Evolutionary conservation across 1,284 basidiomycete species (phyloP).

Genomic region (Somion occarium): DNA sequence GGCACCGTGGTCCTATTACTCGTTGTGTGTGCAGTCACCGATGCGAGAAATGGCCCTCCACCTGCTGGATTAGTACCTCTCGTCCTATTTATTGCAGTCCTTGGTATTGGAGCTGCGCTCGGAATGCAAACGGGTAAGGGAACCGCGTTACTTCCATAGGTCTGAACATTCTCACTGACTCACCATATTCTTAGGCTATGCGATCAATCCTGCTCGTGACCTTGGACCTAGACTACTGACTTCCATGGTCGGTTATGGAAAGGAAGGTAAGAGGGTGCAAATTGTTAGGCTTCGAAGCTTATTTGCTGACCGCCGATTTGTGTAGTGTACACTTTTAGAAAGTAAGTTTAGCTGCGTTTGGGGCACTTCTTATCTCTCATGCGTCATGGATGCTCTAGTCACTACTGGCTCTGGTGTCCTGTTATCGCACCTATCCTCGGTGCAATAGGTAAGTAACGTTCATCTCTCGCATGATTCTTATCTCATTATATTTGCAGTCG

Average conservation of each 20-base stretch:
- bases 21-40: constrained; percentile 37
- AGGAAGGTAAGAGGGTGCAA: constrained; percentile 39
- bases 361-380: constrained; percentile 2
- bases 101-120: constrained; percentile 49
- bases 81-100: constrained; percentile 47
- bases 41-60: constrained; percentile 43
- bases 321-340: constrained; percentile 40
- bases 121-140: constrained; percentile 49
- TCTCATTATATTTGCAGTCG: constrained; percentile 23
- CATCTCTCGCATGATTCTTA: neutral
- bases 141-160: neutral
- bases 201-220: constrained; percentile 18
- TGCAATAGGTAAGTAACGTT: constrained; percentile 31
- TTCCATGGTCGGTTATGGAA: constrained; percentile 14
- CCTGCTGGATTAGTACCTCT: constrained; percentile 45
- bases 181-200: constrained; percentile 9
- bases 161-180: neutral
- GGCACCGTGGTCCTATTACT: constrained; percentile 53
- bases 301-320: no score
- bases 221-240: constrained; percentile 16
- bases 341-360: constrained; percentile 11
- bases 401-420: constrained; percentile 79
- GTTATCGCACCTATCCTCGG: constrained; percentile 55
- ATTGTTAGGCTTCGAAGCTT: constrained; percentile 1
- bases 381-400: constrained; percentile 27